phyloP scores from a whole-genome alignment of 2,329 filamentous ascomycete genomes.

The Ophiostoma pallidulum region DNA sequence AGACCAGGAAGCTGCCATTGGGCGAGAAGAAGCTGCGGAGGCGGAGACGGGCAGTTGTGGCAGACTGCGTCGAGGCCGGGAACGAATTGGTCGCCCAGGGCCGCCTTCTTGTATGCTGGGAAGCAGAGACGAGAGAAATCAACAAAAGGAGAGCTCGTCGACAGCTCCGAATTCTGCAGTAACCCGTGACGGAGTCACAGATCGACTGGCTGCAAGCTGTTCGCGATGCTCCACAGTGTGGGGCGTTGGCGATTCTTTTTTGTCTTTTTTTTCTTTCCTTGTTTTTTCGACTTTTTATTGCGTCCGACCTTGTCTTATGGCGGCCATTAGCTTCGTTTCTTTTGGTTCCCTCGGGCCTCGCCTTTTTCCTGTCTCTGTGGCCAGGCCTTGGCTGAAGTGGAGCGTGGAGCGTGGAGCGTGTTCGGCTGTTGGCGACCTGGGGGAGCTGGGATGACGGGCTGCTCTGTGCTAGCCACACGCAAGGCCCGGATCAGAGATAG shows the following conservation, averaged over 20 bases:
- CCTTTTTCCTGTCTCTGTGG: no score
- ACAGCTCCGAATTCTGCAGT: no score
- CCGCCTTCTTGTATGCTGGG: no score
- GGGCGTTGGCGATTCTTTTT: background rate
- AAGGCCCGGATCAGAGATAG: no score
- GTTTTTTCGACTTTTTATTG: no score
- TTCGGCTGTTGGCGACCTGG: conserved; percentile 2
- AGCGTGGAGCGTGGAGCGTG: conserved; percentile 1
- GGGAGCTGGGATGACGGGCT: no score
- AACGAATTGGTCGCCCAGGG: no score
- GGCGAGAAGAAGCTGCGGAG: background rate
- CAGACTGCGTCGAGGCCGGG: no score
- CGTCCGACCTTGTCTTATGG: background rate
- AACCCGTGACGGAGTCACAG: conserved; percentile 1
- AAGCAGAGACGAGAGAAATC: background rate
- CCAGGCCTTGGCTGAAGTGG: background rate
- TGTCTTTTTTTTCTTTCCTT: no score
- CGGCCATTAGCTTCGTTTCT: no score
- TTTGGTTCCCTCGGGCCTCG: no score
- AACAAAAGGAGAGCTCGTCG: background rate
- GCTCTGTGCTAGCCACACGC: no score
- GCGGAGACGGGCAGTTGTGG: background rate
- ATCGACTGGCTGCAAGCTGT: background rate
- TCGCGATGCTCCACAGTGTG: background rate
- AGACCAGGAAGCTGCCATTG: conserved; percentile 17